Evolutionary conservation across 371 early-diverging fungal genomes (phyloP).

Genomic region (Mortierella sp.): DNA sequence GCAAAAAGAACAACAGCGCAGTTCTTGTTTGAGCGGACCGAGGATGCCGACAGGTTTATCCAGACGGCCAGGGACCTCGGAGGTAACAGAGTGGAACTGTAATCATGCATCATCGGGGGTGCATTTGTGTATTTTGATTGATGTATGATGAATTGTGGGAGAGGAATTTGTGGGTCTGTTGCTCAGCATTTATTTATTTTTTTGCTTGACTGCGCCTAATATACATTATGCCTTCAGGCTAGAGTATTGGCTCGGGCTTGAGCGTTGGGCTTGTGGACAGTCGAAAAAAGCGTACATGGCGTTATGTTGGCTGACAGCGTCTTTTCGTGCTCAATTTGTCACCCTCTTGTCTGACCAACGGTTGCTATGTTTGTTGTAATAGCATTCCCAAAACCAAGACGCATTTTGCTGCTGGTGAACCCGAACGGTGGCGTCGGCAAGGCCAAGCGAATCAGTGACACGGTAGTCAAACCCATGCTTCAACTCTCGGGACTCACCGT

Average conservation of each 20-base stretch:
- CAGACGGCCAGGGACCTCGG: constrained; percentile 18
- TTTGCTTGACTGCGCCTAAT: neutral
- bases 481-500: constrained; percentile 49
- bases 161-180: neutral
- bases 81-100: constrained; percentile 17
- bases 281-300: neutral
- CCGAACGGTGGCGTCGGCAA: constrained; percentile 81
- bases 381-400: constrained; percentile 38
- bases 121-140: too few species aligned
- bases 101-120: too few species aligned
- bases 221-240: neutral
- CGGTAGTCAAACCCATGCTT: constrained; percentile 75
- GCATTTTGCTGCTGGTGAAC: constrained; percentile 69
- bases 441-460: constrained; percentile 69
- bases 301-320: neutral
- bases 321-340: neutral
- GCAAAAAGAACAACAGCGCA: constrained; percentile 16
- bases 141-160: neutral
- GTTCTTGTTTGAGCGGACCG: constrained; percentile 20
- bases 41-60: constrained; percentile 27
- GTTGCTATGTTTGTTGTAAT: neutral
- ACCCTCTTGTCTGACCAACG: neutral
- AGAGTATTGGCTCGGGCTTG: constrained; percentile 4
- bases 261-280: neutral
- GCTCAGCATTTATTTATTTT: neutral